A percentile compares a stretch with the other conserved stretches of the same genome.
Evolutionary conservation across 2,329 filamentous ascomycete genomes (phyloP).

Genomic region (Aspergillus flavus): DNA sequence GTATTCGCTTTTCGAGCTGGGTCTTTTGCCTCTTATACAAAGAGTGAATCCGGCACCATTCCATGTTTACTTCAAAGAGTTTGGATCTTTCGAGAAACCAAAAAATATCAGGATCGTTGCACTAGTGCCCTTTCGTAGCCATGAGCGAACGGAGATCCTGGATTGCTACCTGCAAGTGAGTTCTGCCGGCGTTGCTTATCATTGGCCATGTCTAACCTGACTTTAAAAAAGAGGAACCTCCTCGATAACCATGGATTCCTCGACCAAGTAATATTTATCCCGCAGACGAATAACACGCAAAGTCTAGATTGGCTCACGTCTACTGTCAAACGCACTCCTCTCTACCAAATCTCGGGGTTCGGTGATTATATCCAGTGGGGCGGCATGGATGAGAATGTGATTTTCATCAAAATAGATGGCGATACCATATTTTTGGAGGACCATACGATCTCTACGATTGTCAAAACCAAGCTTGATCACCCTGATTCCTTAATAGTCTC

Average conservation of each 20-base stretch:
- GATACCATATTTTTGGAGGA: constrained; percentile 48
- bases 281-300: constrained; percentile 37
- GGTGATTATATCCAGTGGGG: constrained; percentile 17
- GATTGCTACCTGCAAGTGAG: constrained; percentile 46
- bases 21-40: constrained; percentile 24
- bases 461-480: constrained; percentile 55
- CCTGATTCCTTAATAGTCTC: constrained; percentile 56
- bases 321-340: constrained; percentile 30
- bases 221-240: constrained; percentile 37
- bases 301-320: constrained; percentile 42
- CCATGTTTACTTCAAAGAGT: constrained; percentile 32
- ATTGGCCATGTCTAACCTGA: not conserved
- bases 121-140: constrained; percentile 42
- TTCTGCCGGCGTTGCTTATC: too few species aligned
- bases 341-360: constrained; percentile 30
- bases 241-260: constrained; percentile 43
- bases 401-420: constrained; percentile 50
- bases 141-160: constrained; percentile 39
- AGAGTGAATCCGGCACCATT: constrained; percentile 28
- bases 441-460: constrained; percentile 55
- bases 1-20: constrained; percentile 23
- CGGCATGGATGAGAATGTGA: constrained; percentile 23
- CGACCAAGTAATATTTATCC: constrained; percentile 48
- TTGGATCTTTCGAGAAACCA: constrained; percentile 36
- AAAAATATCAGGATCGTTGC: constrained; percentile 40